Conservation (phyloP, 1,139 yeast species). For the Geotrichum bryndzae region DNA sequence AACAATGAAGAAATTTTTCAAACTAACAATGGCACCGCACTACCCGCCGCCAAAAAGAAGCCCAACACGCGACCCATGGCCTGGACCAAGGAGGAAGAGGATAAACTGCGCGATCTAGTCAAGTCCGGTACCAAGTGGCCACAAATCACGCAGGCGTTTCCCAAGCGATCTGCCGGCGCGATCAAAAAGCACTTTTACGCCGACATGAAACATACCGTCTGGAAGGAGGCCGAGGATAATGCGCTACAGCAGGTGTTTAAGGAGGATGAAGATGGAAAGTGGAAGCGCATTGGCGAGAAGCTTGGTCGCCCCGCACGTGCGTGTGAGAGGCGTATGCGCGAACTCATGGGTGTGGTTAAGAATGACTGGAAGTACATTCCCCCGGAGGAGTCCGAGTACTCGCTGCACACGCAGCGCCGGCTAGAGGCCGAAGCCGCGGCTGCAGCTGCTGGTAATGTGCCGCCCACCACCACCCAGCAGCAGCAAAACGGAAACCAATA, state of each 20-base stretch:
- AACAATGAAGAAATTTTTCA: neutral
- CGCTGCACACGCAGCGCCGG: slow-evolving; percentile 12
- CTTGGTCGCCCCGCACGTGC: slow-evolving; percentile 30
- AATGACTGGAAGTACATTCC: slow-evolving; percentile 17
- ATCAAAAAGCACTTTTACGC: slow-evolving; percentile 34
- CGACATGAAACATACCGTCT: slow-evolving; percentile 31
- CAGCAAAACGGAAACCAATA: neutral
- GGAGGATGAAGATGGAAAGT: slow-evolving; percentile 29
- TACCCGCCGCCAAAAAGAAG: neutral
- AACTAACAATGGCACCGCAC: neutral
- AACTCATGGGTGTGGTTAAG: slow-evolving; percentile 9
- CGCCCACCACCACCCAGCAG: neutral
- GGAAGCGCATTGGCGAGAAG: slow-evolving; percentile 30
- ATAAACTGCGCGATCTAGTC: slow-evolving; percentile 27
- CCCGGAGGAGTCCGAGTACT: slow-evolving; percentile 16
- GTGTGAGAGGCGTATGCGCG: slow-evolving; percentile 28
- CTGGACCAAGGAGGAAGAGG: slow-evolving; percentile 29
- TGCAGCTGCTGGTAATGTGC: neutral
- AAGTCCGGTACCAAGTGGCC: slow-evolving; percentile 33
- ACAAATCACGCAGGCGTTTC: slow-evolving; percentile 30
- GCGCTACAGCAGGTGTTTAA: slow-evolving; percentile 24
- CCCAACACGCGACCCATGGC: slow-evolving; percentile 23
- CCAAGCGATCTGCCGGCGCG: slow-evolving; percentile 33
- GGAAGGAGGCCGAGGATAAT: slow-evolving; percentile 30
- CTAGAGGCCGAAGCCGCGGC: slow-evolving; percentile 11